These are phyloP conservation scores for Lentinula edodes DNA, from an alignment of 768 basidiomycete genomes.

Conservation along the genomic window DNA sequence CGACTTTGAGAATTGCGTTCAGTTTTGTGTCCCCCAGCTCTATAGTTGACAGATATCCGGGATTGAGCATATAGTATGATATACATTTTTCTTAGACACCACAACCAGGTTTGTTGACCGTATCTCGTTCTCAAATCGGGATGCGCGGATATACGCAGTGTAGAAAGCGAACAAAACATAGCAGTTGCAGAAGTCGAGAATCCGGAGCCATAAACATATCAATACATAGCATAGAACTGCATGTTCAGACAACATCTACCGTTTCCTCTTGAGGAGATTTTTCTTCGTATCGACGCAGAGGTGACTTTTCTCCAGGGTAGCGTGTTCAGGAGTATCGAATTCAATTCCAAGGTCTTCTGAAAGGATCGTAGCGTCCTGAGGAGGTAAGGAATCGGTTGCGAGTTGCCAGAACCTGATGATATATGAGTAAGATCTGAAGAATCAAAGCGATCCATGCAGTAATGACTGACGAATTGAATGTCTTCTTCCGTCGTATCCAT, in stretches of 20 bases:
- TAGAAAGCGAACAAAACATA: background rate
- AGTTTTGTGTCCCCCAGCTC: no score
- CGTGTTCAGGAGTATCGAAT: constrained; percentile 68
- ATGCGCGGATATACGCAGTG: background rate
- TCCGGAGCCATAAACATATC: background rate
- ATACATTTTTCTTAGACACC: no score
- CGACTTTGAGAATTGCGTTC: no score
- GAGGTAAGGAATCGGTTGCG: constrained; percentile 60
- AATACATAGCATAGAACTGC: background rate
- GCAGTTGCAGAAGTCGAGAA: background rate
- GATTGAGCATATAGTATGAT: no score
- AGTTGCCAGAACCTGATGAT: constrained; percentile 65
- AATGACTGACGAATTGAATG: constrained; percentile 63
- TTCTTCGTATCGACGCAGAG: constrained; percentile 40
- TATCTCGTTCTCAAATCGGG: background rate
- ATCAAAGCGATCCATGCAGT: background rate
- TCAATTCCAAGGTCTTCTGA: constrained; percentile 82
- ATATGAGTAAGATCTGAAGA: background rate
- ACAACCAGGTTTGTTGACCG: no score
- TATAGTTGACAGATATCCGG: no score
- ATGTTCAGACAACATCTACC: constrained; percentile 15
- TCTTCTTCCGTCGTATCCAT: constrained; percentile 72
- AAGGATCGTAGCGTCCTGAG: constrained; percentile 58
- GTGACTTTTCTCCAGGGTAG: constrained; percentile 54
- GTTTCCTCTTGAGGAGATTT: constrained; percentile 48